These are phyloP conservation scores for Sabuloglossum arenarium DNA, from an alignment of 495 filamentous ascomycete genomes.

Conservation along the genomic window DNA sequence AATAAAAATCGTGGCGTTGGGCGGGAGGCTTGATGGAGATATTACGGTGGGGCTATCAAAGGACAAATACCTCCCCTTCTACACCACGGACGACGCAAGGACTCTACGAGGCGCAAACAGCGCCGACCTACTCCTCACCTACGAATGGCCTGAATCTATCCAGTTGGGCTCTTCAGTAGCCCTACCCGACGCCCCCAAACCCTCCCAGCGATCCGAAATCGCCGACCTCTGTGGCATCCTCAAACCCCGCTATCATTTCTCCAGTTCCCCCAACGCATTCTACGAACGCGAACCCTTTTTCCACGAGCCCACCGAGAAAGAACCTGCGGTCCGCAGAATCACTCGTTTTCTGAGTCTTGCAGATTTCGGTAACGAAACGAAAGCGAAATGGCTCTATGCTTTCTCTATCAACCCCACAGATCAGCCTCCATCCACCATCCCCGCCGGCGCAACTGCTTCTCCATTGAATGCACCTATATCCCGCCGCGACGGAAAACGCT, in stretches of 20 bases:
- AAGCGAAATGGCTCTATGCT: slow-evolving; percentile 77
- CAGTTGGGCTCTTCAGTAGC: slow-evolving; percentile 35
- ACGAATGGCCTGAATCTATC: slow-evolving; percentile 60
- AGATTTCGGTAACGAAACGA: slow-evolving; percentile 44
- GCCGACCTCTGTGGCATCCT: slow-evolving; percentile 54
- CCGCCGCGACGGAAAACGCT: slow-evolving; percentile 37
- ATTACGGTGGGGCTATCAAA: slow-evolving; percentile 30
- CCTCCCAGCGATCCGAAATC: slow-evolving; percentile 25
- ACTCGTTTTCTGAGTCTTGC: slow-evolving; percentile 84
- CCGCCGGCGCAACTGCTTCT: slow-evolving; percentile 45
- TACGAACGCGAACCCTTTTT: slow-evolving; percentile 91
- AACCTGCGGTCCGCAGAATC: slow-evolving; percentile 30
- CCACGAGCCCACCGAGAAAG: slow-evolving; percentile 35
- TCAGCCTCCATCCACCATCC: slow-evolving; percentile 32
- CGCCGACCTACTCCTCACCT: slow-evolving; percentile 72
- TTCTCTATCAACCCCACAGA: slow-evolving; percentile 54
- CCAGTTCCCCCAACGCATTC: slow-evolving; percentile 42
- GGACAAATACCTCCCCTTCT: slow-evolving; percentile 44
- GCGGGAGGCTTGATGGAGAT: slow-evolving; percentile 39
- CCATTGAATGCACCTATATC: slow-evolving; percentile 29
- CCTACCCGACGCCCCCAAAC: slow-evolving; percentile 22
- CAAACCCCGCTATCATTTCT: slow-evolving; percentile 79
- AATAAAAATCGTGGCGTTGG: slow-evolving; percentile 60
- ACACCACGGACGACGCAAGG: slow-evolving; percentile 57
- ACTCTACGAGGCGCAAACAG: slow-evolving; percentile 47